Base-by-base conservation (phyloP, 805 yeast species). In the Metschnikowia arizonensis region DNA sequence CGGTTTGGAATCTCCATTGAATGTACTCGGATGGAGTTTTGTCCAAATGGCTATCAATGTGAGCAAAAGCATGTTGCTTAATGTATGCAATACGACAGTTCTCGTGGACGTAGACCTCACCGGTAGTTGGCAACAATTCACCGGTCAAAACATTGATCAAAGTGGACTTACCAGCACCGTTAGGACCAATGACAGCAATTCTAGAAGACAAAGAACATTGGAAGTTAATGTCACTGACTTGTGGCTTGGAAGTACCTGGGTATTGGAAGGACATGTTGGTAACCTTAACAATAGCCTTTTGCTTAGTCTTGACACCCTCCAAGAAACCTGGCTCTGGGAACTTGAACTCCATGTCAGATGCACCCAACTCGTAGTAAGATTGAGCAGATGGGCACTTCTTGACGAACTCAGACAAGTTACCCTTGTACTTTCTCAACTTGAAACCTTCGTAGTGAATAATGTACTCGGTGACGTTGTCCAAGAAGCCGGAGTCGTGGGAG, bases 1-100 rank as follows among this genome's bases (percentile, higher is more conserved):
- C 99, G 71, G 99, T 93, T 82, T 93, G 99, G 97, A 91, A 93
- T 85, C 99, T 93, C 99, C 99, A 93, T 81, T 93, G 99, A 65
- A 93, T 93, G 81, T 93, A 93, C 82, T 93, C 99, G 66, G 97
- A 89, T 70, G 99, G 99, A 68, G 99, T 93, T 83, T 86, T 88
- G 83, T 93, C 99, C 74, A 91, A 82, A 73, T 93, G 99, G 71
- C 86, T 82, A 77, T 95, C 99, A 68, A 93, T 91, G 77, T 93
- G 99, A 58, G 98, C 98, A 71, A 93, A 93, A 74, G 99, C 99
- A 76, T 95, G 99, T 81, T 93, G 99, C 81, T 93, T 93, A 66
- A 93, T 90, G 93, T 93, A 93, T 68, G 98, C 99, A 67, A 93
- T 93, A 85, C 99, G 96, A 82, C 95, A 86, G 78, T 93, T 93